phyloP scores from a whole-genome alignment of 1,139 yeast genomes.

The Casaregolazyma lundiana region DNA sequence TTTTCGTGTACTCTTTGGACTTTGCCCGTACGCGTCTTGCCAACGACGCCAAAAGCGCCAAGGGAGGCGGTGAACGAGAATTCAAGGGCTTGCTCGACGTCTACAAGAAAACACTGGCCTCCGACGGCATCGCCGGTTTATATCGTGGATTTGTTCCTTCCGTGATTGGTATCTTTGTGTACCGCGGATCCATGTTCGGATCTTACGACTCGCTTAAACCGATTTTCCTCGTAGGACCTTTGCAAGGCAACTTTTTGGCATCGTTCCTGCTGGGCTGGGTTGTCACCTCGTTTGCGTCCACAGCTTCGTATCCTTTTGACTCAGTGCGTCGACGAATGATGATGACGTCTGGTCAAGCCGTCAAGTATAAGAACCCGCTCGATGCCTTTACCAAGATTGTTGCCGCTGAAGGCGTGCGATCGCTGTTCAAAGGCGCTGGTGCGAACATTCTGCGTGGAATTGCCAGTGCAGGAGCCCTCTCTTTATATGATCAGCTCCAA shows the following conservation, averaged over 20 bases:
- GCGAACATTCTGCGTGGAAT: constrained; percentile 86
- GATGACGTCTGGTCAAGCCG: constrained; percentile 82
- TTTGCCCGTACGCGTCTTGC: constrained; percentile 84
- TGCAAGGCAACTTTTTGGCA: constrained; percentile 68
- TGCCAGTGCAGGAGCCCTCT: constrained; percentile 83
- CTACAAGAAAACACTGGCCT: constrained; percentile 68
- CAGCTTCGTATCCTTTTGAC: constrained; percentile 77
- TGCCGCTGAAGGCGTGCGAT: constrained; percentile 64
- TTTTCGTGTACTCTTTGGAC: constrained; percentile 75
- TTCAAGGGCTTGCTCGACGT: constrained; percentile 75
- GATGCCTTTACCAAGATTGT: constrained; percentile 69
- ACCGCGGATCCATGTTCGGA: constrained; percentile 84
- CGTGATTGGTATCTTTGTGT: constrained; percentile 72
- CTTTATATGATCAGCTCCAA: constrained; percentile 76
- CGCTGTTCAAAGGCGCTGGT: constrained; percentile 83
- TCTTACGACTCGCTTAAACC: constrained; percentile 76
- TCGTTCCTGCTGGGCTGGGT: constrained; percentile 76
- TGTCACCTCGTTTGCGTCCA: constrained; percentile 74
- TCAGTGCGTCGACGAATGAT: constrained; percentile 85
- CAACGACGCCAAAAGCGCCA: constrained; percentile 70
- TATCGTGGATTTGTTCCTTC: constrained; percentile 85
- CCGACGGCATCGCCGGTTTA: constrained; percentile 76
- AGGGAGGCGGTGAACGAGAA: constrained; percentile 66
- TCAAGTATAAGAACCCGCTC: constrained; percentile 69
- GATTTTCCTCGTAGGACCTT: constrained; percentile 63